A percentile compares a stretch with the other conserved stretches of the same genome.
Conservation (phyloP, 176 grass and related monocot species). For the Oryza officinalis region DNA sequence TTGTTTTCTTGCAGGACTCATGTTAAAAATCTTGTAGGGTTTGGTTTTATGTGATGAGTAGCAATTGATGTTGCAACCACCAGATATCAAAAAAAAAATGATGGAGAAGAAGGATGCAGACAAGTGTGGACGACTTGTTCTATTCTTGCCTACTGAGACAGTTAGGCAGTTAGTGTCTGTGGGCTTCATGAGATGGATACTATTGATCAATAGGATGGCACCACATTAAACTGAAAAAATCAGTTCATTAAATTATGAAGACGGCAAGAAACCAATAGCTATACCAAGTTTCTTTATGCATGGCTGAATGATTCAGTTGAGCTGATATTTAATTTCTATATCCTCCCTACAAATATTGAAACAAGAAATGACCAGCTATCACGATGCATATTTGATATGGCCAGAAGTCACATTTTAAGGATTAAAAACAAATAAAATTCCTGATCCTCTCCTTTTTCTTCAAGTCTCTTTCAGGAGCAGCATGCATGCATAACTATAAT, state of each 20-base stretch:
- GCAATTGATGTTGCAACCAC: constrained; percentile 42
- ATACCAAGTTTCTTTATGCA: not conserved
- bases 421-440: not conserved
- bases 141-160: not conserved
- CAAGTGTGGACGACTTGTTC: constrained; percentile 9
- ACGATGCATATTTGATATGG: not conserved
- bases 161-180: not conserved
- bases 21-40: constrained; percentile 14
- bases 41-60: constrained; percentile 5
- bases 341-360: not conserved
- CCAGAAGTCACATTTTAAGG: not conserved
- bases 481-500: not conserved
- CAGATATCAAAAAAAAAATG: not conserved
- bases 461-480: not conserved
- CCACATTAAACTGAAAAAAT: constrained; percentile 4
- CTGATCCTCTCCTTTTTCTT: not conserved
- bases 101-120: constrained; percentile 9
- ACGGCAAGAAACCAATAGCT: not conserved
- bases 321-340: not conserved
- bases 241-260: constrained; percentile 1
- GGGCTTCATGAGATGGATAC: constrained; percentile 21
- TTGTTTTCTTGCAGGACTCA: constrained; percentile 21
- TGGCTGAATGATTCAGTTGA: constrained; percentile 10
- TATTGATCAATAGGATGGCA: not conserved
- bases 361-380: not conserved